Evolutionary conservation across 768 basidiomycete species (phyloP), one percentile per base, ranked within the genome.

Genomic region (Termitomyces sp.): DNA sequence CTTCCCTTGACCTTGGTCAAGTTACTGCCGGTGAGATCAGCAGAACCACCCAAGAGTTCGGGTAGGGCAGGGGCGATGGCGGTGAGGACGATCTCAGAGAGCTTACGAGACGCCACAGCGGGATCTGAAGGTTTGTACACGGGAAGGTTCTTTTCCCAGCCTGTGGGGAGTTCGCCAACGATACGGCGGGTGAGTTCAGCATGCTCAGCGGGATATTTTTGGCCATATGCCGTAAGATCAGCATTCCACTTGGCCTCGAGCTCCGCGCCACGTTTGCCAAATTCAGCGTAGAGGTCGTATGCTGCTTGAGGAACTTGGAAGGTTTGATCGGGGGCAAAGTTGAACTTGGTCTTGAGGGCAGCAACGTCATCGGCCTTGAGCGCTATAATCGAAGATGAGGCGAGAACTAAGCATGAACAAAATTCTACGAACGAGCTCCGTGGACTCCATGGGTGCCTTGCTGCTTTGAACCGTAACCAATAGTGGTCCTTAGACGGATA

Each of bases 401-500:
- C 7, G 27, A 34, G 41, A 37, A 21, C 16, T 23, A 10, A 3
- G 23, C 28, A 19, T 50, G 16, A 37, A 49, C 28, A 25, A 46
- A 52, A 35, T 32, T 12, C 9, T 39, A 84, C 92, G 67, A 67
- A 94, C 91, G 93, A 72, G 93, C 70, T 63, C 95, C 94, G 72
- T 98, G 95, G 59, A 97, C 92, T 63, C 91, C 91, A 67, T 96
- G 93, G 9, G 93, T 94, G 59, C 95, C 95, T 71, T 93, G 88
- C 68, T 85, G 81, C 76, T 90, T 91, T 34, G 95, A 97, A 59
- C 95, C 95, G 68, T 81, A 97, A 40, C 95, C 95, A 60, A 98
- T 98, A 44, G 88, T 97, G 52, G 95, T 97, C 65, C 79, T 84
- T 55, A 96, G 75, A 58, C 84, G 80, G 71, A 97, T 90, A 63